Evolutionary conservation across 345 rosid species (phyloP), one percentile per base, ranked within the genome.

Genomic region (Eutrema yunnanense): DNA sequence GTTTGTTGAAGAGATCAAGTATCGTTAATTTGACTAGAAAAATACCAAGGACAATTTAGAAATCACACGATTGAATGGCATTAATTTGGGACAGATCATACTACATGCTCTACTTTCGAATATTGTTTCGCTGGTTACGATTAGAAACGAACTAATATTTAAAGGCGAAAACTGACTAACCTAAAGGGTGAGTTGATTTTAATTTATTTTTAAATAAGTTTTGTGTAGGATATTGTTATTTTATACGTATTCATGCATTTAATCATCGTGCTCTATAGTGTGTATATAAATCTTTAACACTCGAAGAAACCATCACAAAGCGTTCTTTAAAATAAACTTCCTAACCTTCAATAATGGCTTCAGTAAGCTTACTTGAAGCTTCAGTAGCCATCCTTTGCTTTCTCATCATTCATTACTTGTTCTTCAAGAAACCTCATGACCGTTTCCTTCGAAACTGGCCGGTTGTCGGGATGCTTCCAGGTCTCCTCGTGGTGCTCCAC

Each of bases 381-480:
- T 42, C 43, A 53, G 13, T 69, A 19, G 34, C 73, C 9, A 13
- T 74, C 8, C 0, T 49, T 68, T 64, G 52, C 14, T 36, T 55
- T 56, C 22, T 70, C 32, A 41, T 58, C 43, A 5, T 65, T 38
- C n/a, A 43, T 58, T 59, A 65, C 63, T 65, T 71, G 71, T 32
- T 22, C 34, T 32, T 38, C 71, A 76, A 56, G 52, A 56, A 62
- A 53, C 48, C 71, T 41, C 5, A 34, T 36, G 62, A 47, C 5
- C 12, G 67, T 5, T 65, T 2, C 64, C 70, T 26, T 2, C 52
- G 40, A 26, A 54, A 53, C 62, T 69, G 57, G 73, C 81, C 49
- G 69, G 79, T 37, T 54, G 65, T 69, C 9, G 65, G 73, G 27
- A 69, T 69, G 26, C 78, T 74, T 55, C 88, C 86, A 0, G 80